Conservation (phyloP, 2,329 filamentous ascomycete species). For the Penicillium frequentans region DNA sequence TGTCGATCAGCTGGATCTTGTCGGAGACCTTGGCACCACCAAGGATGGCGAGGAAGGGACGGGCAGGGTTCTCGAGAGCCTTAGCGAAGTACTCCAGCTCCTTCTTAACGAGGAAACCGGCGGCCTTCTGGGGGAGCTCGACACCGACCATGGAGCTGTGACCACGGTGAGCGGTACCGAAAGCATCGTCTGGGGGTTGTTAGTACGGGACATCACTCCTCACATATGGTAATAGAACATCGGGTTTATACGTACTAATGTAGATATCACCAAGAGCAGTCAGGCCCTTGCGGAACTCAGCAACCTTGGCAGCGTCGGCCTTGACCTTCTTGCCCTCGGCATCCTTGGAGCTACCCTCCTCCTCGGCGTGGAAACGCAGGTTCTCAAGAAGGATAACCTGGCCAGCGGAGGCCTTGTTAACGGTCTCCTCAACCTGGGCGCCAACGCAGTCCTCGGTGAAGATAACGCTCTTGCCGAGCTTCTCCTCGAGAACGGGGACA, state of each 20-base stretch:
- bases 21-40: slow-evolving; percentile 98
- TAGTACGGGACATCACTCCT: neutral
- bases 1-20: slow-evolving; percentile 99
- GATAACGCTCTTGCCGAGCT: slow-evolving; percentile 77
- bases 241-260: slow-evolving; percentile 69
- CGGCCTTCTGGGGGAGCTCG: slow-evolving; percentile 92
- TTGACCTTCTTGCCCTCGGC: slow-evolving; percentile 95
- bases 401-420: slow-evolving; percentile 78
- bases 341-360: slow-evolving; percentile 95
- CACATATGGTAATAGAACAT: neutral
- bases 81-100: slow-evolving; percentile 99
- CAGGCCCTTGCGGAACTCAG: slow-evolving; percentile 90
- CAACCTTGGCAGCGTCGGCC: slow-evolving; percentile 90
- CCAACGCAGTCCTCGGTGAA: slow-evolving; percentile 92
- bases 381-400: slow-evolving; percentile 93
- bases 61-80: slow-evolving; percentile 87
- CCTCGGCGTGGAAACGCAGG: slow-evolving; percentile 95
- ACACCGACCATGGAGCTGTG: slow-evolving; percentile 99
- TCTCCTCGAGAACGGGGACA: slow-evolving; percentile 86
- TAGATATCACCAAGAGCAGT: slow-evolving; percentile 94
- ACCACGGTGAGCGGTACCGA: slow-evolving; percentile 95
- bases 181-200: slow-evolving; percentile 75
- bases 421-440: slow-evolving; percentile 81
- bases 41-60: slow-evolving; percentile 97
- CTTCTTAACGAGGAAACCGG: slow-evolving; percentile 99